phyloP scores from a whole-genome alignment of 2,329 filamentous ascomycete species.

The Moelleriella libera region DNA sequence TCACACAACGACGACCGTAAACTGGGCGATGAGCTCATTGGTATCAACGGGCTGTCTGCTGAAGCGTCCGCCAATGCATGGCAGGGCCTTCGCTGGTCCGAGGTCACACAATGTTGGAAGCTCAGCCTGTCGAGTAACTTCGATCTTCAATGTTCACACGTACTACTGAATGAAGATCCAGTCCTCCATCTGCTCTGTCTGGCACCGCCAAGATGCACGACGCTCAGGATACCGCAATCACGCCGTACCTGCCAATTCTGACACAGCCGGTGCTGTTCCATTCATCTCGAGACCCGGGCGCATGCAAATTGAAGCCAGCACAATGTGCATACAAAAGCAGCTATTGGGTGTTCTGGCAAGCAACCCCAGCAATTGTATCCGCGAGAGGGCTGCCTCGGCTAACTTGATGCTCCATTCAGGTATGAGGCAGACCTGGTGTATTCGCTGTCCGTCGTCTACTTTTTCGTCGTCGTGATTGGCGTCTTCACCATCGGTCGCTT shows the following conservation, averaged over 20 bases:
- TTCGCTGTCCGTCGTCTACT: constrained; percentile 35
- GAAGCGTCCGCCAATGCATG: too few species aligned
- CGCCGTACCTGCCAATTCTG: constrained; percentile 5
- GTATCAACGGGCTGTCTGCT: too few species aligned
- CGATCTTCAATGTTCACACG: background rate
- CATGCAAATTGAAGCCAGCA: constrained; percentile 20
- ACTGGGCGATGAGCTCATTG: too few species aligned
- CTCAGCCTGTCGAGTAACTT: too few species aligned
- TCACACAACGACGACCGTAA: too few species aligned
- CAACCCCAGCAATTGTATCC: background rate
- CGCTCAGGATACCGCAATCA: constrained; percentile 1
- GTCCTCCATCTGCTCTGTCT: background rate
- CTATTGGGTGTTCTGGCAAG: constrained; percentile 32
- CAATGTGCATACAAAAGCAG: constrained; percentile 29
- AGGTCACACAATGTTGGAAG: too few species aligned
- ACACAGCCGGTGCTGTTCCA: constrained; percentile 4
- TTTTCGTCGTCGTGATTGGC: constrained; percentile 33
- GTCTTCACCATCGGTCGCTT: constrained; percentile 28
- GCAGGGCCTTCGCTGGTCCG: too few species aligned
- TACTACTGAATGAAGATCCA: background rate
- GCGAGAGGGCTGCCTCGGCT: background rate
- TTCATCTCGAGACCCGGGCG: constrained; percentile 6
- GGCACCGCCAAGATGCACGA: background rate
- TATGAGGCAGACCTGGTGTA: constrained; percentile 35
- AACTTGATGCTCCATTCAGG: background rate